Evolutionary conservation across 2,329 filamentous ascomycete genomes (phyloP), one percentile per base, ranked within the genome.

Genomic region (Cryphonectria nitschkei): DNA sequence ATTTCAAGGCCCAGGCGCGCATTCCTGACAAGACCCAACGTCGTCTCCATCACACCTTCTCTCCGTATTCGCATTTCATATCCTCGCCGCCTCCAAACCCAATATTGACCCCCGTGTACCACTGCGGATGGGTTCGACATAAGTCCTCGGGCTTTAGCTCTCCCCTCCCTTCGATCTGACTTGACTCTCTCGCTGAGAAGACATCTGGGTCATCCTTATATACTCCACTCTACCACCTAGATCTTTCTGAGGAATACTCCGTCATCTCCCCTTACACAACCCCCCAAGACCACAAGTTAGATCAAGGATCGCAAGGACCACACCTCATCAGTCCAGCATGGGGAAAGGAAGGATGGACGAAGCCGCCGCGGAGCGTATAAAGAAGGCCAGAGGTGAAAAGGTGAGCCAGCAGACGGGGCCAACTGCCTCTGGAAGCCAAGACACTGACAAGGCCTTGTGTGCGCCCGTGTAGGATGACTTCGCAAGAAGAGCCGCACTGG

Each of bases 331-430:
- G 43, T 22, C 39, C 66, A 64, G 41, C 37, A 81, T 81, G 78
- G 78, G 77, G 5, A 77, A 77, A 63, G 76, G 77, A 37, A 82
- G 81, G 72, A 85, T 84, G 83, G 82, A 84, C 73, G 78, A 81
- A 3, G 79, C 79, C 22, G 80, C 81, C 6, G 82, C 80, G 2
- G 80, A 80, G 64, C 78, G 83, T 67, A 85, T 84, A 72, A 77
- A 78, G 43, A 82, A 79, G 70, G 79, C 83, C 4, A 78, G 80
- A 52, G 83, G 83, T 16, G 79, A 79, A 22, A 81, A 81, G 73
- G 82, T 83, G 73, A 72, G 76, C 73, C 9, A 63, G 29, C 26
- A 39, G 22, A 65, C 58, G 32, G 43, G 43, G 34, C 54, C 19
- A 50, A 63, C 16, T 50, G 37, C 50, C 41, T 66, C 19, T 61